Conservation (phyloP, 2,329 filamentous ascomycete species). For the Periconia sp. region DNA sequence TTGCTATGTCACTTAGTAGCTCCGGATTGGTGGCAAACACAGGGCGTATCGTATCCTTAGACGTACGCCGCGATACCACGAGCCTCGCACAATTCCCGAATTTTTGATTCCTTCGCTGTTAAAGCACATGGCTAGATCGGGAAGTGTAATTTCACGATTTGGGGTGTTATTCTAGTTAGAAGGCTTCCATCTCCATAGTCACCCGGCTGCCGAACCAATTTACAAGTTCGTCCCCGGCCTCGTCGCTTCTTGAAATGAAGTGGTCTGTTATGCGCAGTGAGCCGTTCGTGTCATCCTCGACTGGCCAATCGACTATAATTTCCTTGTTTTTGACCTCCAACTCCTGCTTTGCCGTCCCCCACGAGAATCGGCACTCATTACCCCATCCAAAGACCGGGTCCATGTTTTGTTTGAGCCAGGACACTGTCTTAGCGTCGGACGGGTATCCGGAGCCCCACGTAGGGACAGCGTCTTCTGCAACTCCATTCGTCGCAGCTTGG, state of each 20-base stretch:
- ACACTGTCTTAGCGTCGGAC: slow-evolving; percentile 76
- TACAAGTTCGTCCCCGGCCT: slow-evolving; percentile 66
- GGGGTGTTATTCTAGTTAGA: slow-evolving; percentile 48
- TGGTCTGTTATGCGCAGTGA: slow-evolving; percentile 75
- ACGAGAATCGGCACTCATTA: slow-evolving; percentile 88
- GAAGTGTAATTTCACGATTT: neutral
- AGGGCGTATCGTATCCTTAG: neutral
- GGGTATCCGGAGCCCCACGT: slow-evolving; percentile 94
- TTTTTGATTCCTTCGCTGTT: neutral
- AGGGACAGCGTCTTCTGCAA: slow-evolving; percentile 37
- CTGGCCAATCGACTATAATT: slow-evolving; percentile 82
- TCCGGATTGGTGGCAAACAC: slow-evolving; percentile 11
- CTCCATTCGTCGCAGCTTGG: slow-evolving; percentile 29
- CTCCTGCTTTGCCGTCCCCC: slow-evolving; percentile 93
- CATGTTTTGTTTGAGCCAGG: slow-evolving; percentile 84
- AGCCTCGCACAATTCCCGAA: neutral
- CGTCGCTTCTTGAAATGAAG: slow-evolving; percentile 55
- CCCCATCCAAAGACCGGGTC: slow-evolving; percentile 96
- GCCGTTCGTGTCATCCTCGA: slow-evolving; percentile 67
- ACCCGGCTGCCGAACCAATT: slow-evolving; percentile 81
- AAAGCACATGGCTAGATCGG: neutral
- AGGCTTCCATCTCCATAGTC: slow-evolving; percentile 70
- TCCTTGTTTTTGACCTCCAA: slow-evolving; percentile 72
- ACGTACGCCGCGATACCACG: neutral
- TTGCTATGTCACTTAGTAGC: slow-evolving; percentile 10